Percentiles rank a stretch among this genome's conserved stretches.
phyloP scores from a whole-genome alignment of 1,139 yeast species.

The Arxiozyma telluris region DNA sequence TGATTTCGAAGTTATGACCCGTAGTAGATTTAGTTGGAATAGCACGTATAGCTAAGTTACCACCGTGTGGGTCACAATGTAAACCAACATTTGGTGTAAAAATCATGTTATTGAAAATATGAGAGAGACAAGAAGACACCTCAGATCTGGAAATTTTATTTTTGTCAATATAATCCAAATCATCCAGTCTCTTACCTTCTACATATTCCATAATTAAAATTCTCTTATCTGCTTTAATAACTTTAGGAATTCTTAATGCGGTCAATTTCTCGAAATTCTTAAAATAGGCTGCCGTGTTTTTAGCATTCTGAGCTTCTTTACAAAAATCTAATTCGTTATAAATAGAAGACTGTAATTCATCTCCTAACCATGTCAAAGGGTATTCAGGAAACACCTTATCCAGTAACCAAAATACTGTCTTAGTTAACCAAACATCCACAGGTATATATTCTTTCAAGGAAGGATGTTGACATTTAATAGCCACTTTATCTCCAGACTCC shows the following conservation, averaged over 20 bases:
- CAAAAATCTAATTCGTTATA: slow-evolving; percentile 82
- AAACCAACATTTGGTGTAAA: slow-evolving; percentile 85
- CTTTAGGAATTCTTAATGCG: slow-evolving; percentile 70
- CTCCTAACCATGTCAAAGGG: slow-evolving; percentile 88
- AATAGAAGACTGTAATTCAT: slow-evolving; percentile 78
- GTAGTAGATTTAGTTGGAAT: slow-evolving; percentile 19
- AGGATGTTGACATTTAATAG: slow-evolving; percentile 94
- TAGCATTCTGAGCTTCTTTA: slow-evolving; percentile 78
- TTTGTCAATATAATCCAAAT: slow-evolving; percentile 51
- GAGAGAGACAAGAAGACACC: slow-evolving; percentile 79
- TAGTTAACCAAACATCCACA: slow-evolving; percentile 71
- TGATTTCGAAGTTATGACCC: slow-evolving; percentile 74
- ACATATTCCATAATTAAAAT: slow-evolving; percentile 83
- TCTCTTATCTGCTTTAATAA: slow-evolving; percentile 57
- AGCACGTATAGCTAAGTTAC: slow-evolving; percentile 75
- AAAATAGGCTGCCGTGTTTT: slow-evolving; percentile 59
- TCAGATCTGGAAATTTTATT: slow-evolving; percentile 64
- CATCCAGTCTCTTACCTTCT: slow-evolving; percentile 75
- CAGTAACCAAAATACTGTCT: slow-evolving; percentile 64
- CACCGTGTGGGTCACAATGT: slow-evolving; percentile 98
- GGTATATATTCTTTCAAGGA: slow-evolving; percentile 82
- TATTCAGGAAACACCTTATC: slow-evolving; percentile 83
- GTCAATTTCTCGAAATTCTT: slow-evolving; percentile 47
- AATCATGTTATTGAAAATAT: slow-evolving; percentile 89
- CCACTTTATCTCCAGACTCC: slow-evolving; percentile 62